Base-by-base conservation (phyloP, 1,284 basidiomycete species). In the Rhodotorula sp. region DNA sequence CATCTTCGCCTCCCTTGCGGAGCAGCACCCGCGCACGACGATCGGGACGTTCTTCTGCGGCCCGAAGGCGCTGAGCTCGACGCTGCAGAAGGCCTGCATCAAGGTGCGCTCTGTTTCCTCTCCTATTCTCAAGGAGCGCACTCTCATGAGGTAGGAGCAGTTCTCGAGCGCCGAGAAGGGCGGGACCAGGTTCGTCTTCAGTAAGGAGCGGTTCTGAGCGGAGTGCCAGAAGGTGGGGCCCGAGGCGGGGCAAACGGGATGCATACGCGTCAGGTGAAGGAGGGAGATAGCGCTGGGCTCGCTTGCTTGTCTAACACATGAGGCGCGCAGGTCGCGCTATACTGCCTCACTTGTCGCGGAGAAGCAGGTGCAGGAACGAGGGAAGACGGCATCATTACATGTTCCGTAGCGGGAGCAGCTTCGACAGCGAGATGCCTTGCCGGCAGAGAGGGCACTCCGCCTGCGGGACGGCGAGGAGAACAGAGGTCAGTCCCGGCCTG, bases 11-110 rank as follows among this genome's bases (percentile, higher is more conserved):
- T 88, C 88, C 17, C 86, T 95, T 64, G 85, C 84, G 3, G 87
- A 90, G 79, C 90, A 89, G 80, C 92, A 95, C 78, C 87, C 89
- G 0, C 89, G 91, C 76, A 91, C 91, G 3, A 91, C 94, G 78
- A 88, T 92, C 65, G 92, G 92, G 62, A 91, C 93, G 80, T 81
- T 81, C 74, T 81, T 79, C 70, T 74, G 69, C 59, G 66, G 76
- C 22, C 76, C 69, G 32, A 66, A 70, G 48, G 54, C 85, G 21
- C 84, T 94, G 34, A 91, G 89, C 44, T 87, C 82, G 78, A 85
- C 87, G 74, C 84, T 95, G 46, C 91, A 93, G 79, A 80, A 85
- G 66, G 89, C 88, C 88, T 88, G 85, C 74, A 94, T 92, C 84
- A 91, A 91, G 82, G 76, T 95, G 94, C 86, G 92, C 91, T 85